Conservation (phyloP, 495 filamentous ascomycete species). For the Xylaria nigripes region DNA sequence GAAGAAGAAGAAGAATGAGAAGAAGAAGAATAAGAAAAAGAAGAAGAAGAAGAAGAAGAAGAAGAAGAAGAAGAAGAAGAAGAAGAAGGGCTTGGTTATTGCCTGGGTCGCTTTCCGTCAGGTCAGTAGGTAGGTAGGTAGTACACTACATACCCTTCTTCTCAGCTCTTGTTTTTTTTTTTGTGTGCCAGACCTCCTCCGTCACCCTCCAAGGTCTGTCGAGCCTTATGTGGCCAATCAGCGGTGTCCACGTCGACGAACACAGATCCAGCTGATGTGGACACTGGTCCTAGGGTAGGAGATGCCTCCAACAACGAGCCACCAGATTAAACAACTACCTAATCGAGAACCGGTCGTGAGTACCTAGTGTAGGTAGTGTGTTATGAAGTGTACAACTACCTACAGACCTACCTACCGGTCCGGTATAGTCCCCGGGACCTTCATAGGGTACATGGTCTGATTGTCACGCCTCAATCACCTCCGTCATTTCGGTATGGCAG, state of each 20-base stretch:
- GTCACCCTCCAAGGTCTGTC: slow-evolving; percentile 23
- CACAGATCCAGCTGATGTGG: slow-evolving; percentile 19
- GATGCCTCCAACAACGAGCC: slow-evolving; percentile 15
- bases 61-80: too few species aligned
- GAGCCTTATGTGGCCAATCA: slow-evolving; percentile 24
- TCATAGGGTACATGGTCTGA: background rate
- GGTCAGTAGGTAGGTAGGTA: too few species aligned
- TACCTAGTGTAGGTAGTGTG: background rate
- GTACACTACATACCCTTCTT: background rate
- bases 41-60: too few species aligned
- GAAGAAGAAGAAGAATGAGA: too few species aligned
- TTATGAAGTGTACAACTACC: too few species aligned
- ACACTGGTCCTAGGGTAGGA: slow-evolving; percentile 9
- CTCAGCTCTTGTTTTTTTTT: background rate
- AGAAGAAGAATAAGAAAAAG: too few species aligned
- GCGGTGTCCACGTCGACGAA: slow-evolving; percentile 24
- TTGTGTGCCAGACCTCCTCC: slow-evolving; percentile 24
- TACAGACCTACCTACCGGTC: too few species aligned
- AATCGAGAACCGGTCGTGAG: slow-evolving; percentile 19
- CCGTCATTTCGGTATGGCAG: background rate
- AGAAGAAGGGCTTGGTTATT: background rate
- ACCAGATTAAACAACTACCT: slow-evolving; percentile 10
- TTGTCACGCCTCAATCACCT: background rate
- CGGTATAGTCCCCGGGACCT: too few species aligned
- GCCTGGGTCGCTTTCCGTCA: background rate